A percentile compares a stretch with the other conserved stretches of the same genome.
Evolutionary conservation across 345 rosid species (phyloP).

Genomic region (Hibiscus trionum): DNA sequence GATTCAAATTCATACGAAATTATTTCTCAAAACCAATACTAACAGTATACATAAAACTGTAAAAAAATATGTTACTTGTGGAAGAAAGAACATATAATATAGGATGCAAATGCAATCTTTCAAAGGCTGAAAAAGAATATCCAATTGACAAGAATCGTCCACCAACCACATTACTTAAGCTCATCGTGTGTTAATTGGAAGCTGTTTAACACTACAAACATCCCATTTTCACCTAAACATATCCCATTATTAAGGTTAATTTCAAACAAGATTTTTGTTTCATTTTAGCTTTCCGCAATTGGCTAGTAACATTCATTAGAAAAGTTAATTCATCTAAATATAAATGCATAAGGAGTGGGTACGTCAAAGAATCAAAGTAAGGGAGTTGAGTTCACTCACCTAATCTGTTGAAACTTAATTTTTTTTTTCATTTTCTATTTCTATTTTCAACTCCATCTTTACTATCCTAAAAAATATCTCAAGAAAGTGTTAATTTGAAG

Average conservation of each 20-base stretch:
- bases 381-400: not conserved
- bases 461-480: not conserved
- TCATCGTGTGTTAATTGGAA: not conserved
- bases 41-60: too few relatives aligned
- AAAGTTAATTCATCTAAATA: not conserved
- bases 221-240: not conserved
- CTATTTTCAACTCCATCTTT: too few relatives aligned
- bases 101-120: not conserved
- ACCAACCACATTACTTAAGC: not conserved
- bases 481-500: not conserved
- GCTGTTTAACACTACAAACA: not conserved
- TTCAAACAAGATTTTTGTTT: not conserved
- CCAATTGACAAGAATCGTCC: not conserved
- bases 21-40: too few relatives aligned
- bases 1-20: too few relatives aligned
- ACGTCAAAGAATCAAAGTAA: not conserved
- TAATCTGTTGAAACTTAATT: too few relatives aligned
- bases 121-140: constrained; percentile 1
- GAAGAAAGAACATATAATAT: not conserved
- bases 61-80: not conserved
- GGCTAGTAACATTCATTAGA: not conserved
- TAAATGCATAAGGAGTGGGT: not conserved
- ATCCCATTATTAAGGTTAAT: too few relatives aligned
- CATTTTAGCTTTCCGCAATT: not conserved
- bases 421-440: too few relatives aligned